Evolutionary conservation across 1,284 basidiomycete species (phyloP).

Genomic region (Violaceomyces palustris): DNA sequence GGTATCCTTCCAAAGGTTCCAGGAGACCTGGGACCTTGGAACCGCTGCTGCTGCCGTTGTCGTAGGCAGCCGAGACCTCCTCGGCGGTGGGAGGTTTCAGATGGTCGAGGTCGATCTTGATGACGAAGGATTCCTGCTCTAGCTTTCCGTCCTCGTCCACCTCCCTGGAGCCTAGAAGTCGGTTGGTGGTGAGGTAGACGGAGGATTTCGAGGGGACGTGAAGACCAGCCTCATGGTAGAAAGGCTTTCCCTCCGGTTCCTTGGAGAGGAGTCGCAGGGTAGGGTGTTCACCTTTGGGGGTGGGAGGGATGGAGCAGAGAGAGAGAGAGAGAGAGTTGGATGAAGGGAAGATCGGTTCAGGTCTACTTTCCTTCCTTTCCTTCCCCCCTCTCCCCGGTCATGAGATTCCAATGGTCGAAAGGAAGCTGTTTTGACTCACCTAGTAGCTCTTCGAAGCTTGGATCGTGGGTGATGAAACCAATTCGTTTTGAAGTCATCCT

Average conservation of each 20-base stretch:
- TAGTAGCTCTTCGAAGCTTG: constrained; percentile 16
- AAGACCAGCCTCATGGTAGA: constrained; percentile 31
- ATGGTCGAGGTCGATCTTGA: constrained; percentile 7
- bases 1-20: no score
- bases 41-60: constrained; percentile 2
- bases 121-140: constrained; percentile 11
- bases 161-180: constrained; percentile 6
- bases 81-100: constrained; percentile 5
- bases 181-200: constrained; percentile 24
- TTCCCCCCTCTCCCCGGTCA: no score
- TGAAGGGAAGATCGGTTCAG: no score
- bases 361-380: no score
- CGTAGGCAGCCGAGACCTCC: constrained; percentile 9
- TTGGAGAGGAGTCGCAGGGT: constrained; percentile 14
- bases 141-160: no score
- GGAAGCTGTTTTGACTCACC: no score
- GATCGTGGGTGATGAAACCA: constrained; percentile 21
- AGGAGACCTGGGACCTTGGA: neutral
- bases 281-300: no score
- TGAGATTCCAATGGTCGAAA: no score
- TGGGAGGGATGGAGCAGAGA: no score
- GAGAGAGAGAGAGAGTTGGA: no score
- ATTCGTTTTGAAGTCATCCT: no score
- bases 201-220: constrained; percentile 17
- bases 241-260: constrained; percentile 11